Percentiles rank a stretch among this genome's conserved stretches.
These are phyloP conservation scores for Dalbergia cultrata DNA, from an alignment of 306 rosid genomes.

Conservation along the genomic window DNA sequence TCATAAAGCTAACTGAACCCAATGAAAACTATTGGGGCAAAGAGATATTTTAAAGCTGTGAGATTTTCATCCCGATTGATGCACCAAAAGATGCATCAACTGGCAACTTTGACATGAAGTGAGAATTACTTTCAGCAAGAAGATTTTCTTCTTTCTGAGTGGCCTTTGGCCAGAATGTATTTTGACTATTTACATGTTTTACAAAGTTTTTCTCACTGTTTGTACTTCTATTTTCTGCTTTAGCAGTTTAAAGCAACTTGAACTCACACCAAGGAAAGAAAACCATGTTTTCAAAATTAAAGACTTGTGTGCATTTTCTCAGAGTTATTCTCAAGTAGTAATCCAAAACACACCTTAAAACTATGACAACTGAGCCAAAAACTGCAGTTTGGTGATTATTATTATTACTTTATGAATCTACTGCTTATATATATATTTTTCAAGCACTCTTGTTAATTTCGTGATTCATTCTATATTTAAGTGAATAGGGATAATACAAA, in stretches of 20 bases:
- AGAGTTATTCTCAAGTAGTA: neutral
- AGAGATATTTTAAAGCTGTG: neutral
- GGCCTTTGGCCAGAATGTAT: neutral
- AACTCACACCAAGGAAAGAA: neutral
- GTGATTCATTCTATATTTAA: neutral
- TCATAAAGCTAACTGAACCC: neutral
- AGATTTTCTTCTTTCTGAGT: slow-evolving; percentile 8
- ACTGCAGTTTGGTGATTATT: neutral
- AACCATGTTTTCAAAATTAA: slow-evolving; percentile 5
- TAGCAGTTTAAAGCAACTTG: neutral
- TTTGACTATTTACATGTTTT: neutral
- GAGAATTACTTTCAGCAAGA: neutral
- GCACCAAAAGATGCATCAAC: neutral
- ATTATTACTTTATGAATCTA: too few species aligned
- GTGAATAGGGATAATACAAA: neutral
- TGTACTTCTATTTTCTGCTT: neutral
- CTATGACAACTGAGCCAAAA: neutral
- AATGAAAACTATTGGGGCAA: neutral
- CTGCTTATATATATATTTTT: too few species aligned
- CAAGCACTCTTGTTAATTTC: neutral
- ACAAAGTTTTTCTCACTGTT: neutral
- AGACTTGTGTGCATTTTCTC: neutral
- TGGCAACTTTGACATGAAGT: neutral
- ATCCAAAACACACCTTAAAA: neutral
- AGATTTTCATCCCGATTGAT: neutral